phyloP scores from a whole-genome alignment of 2,329 filamentous ascomycete genomes.

The Periconia macrospinosa region DNA sequence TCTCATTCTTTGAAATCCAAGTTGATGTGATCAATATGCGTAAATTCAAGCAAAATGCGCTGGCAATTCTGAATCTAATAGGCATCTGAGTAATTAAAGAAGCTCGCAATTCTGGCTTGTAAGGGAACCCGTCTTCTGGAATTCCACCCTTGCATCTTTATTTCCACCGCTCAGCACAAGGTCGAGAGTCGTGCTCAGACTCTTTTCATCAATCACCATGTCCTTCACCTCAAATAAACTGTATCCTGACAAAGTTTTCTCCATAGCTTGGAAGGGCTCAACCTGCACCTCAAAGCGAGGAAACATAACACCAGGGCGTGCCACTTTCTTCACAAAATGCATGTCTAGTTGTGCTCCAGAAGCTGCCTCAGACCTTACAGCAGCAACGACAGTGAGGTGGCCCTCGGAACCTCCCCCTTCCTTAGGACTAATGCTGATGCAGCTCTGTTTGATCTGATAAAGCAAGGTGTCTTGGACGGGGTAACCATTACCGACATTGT shows the following conservation, averaged over 20 bases:
- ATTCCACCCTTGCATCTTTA: not conserved
- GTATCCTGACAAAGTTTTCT: constrained; percentile 1
- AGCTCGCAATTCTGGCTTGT: not conserved
- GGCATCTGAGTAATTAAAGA: too few relatives aligned
- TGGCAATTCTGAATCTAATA: too few relatives aligned
- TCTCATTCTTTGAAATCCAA: too few relatives aligned
- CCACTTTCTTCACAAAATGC: constrained; percentile 3
- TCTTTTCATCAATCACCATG: not conserved
- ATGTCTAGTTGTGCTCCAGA: not conserved
- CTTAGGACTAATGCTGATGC: not conserved
- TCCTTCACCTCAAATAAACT: constrained; percentile 1
- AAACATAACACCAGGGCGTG: not conserved
- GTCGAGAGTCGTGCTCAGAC: not conserved
- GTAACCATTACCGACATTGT: constrained; percentile 3
- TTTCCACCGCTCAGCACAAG: not conserved
- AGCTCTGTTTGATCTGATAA: constrained; percentile 3
- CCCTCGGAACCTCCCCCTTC: not conserved
- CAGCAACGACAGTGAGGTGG: constrained; percentile 1
- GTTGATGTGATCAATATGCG: too few relatives aligned
- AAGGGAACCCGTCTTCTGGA: not conserved
- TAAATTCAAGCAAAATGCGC: too few relatives aligned
- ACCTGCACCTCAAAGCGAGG: constrained; percentile 1
- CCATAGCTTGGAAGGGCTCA: not conserved
- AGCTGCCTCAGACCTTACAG: not conserved
- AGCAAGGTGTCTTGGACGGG: constrained; percentile 4